Base-by-base conservation (phyloP, 2,329 filamentous ascomycete species). In the Xylogone sp. region DNA sequence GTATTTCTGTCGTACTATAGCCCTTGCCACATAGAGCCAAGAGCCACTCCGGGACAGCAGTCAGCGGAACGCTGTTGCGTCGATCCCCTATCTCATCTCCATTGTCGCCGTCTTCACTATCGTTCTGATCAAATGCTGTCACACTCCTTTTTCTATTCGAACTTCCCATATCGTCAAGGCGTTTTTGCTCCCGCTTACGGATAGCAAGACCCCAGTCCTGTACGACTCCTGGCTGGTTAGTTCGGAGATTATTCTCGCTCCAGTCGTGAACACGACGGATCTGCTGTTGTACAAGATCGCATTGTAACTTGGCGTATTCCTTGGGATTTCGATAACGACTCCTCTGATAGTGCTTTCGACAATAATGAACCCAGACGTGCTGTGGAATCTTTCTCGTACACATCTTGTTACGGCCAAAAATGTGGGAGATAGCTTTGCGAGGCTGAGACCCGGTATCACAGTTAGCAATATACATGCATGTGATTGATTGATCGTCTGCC, bases 301-400 rank as follows among this genome's bases (percentile, higher is more conserved):
- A 83, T 63, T 90, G 86, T 1, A 78, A 65, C 65, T 78, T 69
- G 48, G 81, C 80, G 65, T 87, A 81, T 20, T 83, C 77, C 29
- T 75, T 72, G 1, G 75, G 75, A 49, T 83, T 83, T n/a, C 86
- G 78, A 63, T 91, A 92, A 0, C 86, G 77, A 43, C 78, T 79
- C 6, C 88, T 82, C 68, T 94, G 90, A 65, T 94, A 94, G 63
- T 92, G 87, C 64, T 92, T 92, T 31, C 89, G 82, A 67, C 90
- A 94, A 64, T 82, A 86, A 61, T 86, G 82, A 0, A 90, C 82
- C 88, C 88, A 93, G 2, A 89, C 79, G 20, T 80, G 69, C 5
- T 79, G 71, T 0, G 87, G 87, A 46, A 94, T 88, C 43, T 77
- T 75, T 29, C 85, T 78, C 1, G 89, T 94, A 62, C 83, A 86